These are phyloP conservation scores for Coniochaeta prunicola DNA, from an alignment of 2,329 filamentous ascomycete genomes.

Conservation along the genomic window DNA sequence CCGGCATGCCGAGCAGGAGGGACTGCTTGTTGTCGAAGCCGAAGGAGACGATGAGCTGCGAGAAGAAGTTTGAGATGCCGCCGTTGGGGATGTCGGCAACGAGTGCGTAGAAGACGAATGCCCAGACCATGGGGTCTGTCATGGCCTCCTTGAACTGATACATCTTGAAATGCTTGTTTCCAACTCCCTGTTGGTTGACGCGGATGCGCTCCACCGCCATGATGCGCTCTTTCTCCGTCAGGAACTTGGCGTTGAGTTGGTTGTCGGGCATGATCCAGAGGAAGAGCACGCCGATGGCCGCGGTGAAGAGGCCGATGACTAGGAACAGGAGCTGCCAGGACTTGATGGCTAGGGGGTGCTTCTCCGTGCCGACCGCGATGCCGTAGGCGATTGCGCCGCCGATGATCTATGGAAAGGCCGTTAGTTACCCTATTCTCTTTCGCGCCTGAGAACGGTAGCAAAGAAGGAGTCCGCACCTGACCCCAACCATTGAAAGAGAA, in stretches of 20 bases:
- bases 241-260: slow-evolving; percentile 30
- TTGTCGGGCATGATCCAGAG: slow-evolving; percentile 39
- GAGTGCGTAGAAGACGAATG: slow-evolving; percentile 24
- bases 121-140: slow-evolving; percentile 29
- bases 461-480: slow-evolving; percentile 18
- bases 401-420: slow-evolving; percentile 9
- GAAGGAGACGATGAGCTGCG: slow-evolving; percentile 41
- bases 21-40: slow-evolving; percentile 57
- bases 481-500: slow-evolving; percentile 48
- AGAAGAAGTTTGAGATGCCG: slow-evolving; percentile 28
- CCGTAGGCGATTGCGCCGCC: slow-evolving; percentile 33
- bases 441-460: background rate
- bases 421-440: background rate
- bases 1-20: slow-evolving; percentile 57
- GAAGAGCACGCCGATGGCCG: slow-evolving; percentile 38
- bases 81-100: slow-evolving; percentile 29
- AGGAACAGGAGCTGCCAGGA: slow-evolving; percentile 61
- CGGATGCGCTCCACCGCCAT: slow-evolving; percentile 47
- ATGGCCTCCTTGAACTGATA: slow-evolving; percentile 46
- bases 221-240: slow-evolving; percentile 53
- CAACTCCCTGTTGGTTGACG: slow-evolving; percentile 60
- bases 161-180: slow-evolving; percentile 59
- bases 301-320: slow-evolving; percentile 43
- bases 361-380: slow-evolving; percentile 39
- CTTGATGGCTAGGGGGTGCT: slow-evolving; percentile 35